A percentile compares a stretch with the other conserved stretches of the same genome.
These are phyloP conservation scores for Leucocoprinus leucothites DNA, from an alignment of 768 basidiomycete species.

Conservation along the genomic window DNA sequence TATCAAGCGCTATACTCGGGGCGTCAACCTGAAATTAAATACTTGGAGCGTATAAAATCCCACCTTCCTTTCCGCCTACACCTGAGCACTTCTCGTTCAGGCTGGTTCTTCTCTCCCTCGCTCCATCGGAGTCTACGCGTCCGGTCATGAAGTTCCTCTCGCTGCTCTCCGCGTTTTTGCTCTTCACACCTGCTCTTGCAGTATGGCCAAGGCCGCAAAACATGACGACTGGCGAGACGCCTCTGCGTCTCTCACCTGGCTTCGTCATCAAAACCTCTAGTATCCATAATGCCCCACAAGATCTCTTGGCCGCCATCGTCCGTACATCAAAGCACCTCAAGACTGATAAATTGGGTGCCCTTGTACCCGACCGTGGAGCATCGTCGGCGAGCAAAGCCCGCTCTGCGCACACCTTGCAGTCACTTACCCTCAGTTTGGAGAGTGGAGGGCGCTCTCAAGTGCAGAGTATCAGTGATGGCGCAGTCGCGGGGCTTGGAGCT, in stretches of 20 bases:
- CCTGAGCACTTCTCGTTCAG: too few species aligned
- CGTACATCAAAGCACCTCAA: slow-evolving; percentile 42
- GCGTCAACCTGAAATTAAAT: too few species aligned
- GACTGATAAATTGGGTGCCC: slow-evolving; percentile 55
- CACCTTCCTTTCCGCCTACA: too few species aligned
- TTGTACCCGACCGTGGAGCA: slow-evolving; percentile 60
- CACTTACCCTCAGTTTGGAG: slow-evolving; percentile 44
- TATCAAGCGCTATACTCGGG: too few species aligned
- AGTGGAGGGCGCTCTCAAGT: slow-evolving; percentile 18
- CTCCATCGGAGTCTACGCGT: not conserved
- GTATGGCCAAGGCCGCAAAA: slow-evolving; percentile 42
- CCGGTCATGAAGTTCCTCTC: slow-evolving; percentile 8
- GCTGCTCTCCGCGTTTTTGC: slow-evolving; percentile 19
- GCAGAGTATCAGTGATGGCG: slow-evolving; percentile 52
- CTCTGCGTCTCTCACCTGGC: slow-evolving; percentile 31
- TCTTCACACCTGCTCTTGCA: slow-evolving; percentile 22
- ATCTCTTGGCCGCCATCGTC: slow-evolving; percentile 52
- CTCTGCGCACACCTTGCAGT: slow-evolving; percentile 37
- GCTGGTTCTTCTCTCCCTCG: too few species aligned
- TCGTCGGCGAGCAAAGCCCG: slow-evolving; percentile 39
- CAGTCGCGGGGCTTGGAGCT: slow-evolving; percentile 45
- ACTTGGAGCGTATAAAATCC: not conserved
- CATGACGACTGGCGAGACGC: slow-evolving; percentile 36
- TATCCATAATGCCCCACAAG: slow-evolving; percentile 42
- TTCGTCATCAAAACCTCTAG: slow-evolving; percentile 42